A percentile compares a stretch with the other conserved stretches of the same genome.
Conservation (phyloP, 1,139 yeast genomes). For the Nakaseomyces delphensis region DNA sequence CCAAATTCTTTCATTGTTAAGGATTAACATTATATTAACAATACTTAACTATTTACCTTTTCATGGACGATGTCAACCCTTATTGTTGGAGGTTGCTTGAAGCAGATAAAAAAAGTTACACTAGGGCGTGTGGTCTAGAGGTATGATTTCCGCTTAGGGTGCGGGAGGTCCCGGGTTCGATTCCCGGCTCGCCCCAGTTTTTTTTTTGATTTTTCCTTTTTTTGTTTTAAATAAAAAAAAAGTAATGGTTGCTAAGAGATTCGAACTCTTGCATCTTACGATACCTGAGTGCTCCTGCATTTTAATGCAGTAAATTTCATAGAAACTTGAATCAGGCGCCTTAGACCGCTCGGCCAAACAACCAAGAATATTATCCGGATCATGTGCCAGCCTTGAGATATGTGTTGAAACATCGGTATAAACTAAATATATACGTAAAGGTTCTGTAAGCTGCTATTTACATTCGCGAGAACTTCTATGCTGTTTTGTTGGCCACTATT, state of each 20-base stretch:
- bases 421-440: too few relatives aligned
- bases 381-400: too few relatives aligned
- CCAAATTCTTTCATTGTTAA: too few relatives aligned
- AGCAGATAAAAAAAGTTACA: too few relatives aligned
- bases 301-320: neutral
- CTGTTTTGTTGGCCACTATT: too few relatives aligned
- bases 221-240: neutral
- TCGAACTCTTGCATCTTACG: conserved; percentile 4
- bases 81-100: too few relatives aligned
- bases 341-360: conserved; percentile 4
- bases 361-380: neutral
- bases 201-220: neutral
- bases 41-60: too few relatives aligned
- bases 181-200: conserved; percentile 7
- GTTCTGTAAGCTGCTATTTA: too few relatives aligned
- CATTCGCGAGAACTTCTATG: too few relatives aligned
- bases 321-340: conserved; percentile 4
- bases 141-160: conserved; percentile 7
- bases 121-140: conserved; percentile 6
- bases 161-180: conserved; percentile 8
- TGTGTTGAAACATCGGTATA: too few relatives aligned
- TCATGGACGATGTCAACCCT: too few relatives aligned
- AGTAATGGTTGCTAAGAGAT: conserved; percentile 1
- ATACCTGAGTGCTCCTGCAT: conserved; percentile 3
- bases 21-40: too few relatives aligned